phyloP scores from a whole-genome alignment of 2,329 filamentous ascomycete genomes.

The Fusarium mundagurra region DNA sequence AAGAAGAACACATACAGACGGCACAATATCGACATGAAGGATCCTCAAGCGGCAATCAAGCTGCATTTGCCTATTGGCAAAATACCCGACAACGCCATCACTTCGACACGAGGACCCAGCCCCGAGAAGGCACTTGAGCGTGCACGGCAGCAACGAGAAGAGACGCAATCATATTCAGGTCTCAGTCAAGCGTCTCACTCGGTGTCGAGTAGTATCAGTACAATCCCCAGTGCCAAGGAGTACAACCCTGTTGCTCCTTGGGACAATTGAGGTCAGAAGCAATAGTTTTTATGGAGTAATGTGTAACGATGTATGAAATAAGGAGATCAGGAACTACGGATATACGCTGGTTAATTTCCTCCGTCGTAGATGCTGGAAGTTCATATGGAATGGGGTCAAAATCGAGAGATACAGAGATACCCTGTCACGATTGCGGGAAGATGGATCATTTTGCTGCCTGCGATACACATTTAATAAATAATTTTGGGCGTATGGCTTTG shows the following conservation, averaged over 20 bases:
- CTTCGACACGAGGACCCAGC: constrained; percentile 56
- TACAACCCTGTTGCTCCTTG: constrained; percentile 48
- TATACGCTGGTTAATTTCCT: constrained; percentile 11
- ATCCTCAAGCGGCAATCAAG: constrained; percentile 57
- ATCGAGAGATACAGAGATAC: constrained; percentile 10
- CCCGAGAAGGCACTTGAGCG: constrained; percentile 56
- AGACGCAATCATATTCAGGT: constrained; percentile 41
- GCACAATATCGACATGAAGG: constrained; percentile 55
- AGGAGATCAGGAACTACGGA: neutral
- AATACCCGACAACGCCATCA: constrained; percentile 58
- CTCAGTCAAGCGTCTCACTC: constrained; percentile 45
- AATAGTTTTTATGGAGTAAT: neutral
- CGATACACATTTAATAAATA: neutral
- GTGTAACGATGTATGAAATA: constrained; percentile 16
- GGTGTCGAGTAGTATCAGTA: constrained; percentile 50
- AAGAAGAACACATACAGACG: constrained; percentile 55
- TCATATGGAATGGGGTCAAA: neutral
- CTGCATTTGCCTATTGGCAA: constrained; percentile 57
- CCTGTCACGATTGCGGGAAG: neutral
- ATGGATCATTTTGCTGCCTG: neutral
- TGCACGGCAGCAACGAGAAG: constrained; percentile 47
- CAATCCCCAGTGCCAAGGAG: constrained; percentile 44
- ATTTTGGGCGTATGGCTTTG: neutral
- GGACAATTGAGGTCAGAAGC: constrained; percentile 34
- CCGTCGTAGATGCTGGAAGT: constrained; percentile 15